Base-by-base conservation (phyloP, 2,329 filamentous ascomycete genomes). In the Colletotrichum destructivum region DNA sequence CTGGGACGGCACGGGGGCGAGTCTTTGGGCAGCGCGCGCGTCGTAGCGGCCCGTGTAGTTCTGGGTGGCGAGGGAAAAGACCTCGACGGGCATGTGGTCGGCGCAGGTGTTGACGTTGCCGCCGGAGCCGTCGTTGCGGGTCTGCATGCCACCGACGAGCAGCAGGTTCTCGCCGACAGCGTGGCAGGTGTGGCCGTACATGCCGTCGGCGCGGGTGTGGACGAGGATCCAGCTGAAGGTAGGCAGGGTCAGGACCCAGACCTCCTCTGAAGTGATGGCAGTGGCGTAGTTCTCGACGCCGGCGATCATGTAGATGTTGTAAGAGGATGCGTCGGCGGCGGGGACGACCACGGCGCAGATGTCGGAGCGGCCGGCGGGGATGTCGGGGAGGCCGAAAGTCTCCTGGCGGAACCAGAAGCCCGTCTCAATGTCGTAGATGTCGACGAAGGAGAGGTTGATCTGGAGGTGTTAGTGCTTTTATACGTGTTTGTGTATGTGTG, bases 1-100 rank as follows among this genome's bases (percentile, higher is more conserved):
- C 83, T 84, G 77, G 85, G 87, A 79, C 83, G 82, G 76, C 78
- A 85, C 78, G 83, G 84, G 78, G 81, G 83, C 51, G 75, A 78
- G 3, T 7, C 74, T 62, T 15, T 52, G 66, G 2, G 76, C 73
- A 16, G 74, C 76, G 3, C 51, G 71, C 75, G 75, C 57, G 71
- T 79, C 65, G 74, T 82, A 74, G 62, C 76, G 59, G 75, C 78
- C 77, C 78, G 75, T 77, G 68, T 77, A 77, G 44, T 73, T 74
- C n/a, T 72, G 73, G 0, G 60, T 31, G 1, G 52, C 54, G 18
- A 77, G 72, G 4, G 70, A 74, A 54, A 74, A 77, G 23, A 78
- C 74, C 56, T 74, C 72, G 4, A 73, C 76, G 7, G 75, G 76
- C 77, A 78, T 77, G 60, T 71, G 67, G 5, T 57, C 55, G 3